These are phyloP conservation scores for Rhizopus sp. DNA, from an alignment of 371 early-diverging fungal genomes.

Conservation along the genomic window DNA sequence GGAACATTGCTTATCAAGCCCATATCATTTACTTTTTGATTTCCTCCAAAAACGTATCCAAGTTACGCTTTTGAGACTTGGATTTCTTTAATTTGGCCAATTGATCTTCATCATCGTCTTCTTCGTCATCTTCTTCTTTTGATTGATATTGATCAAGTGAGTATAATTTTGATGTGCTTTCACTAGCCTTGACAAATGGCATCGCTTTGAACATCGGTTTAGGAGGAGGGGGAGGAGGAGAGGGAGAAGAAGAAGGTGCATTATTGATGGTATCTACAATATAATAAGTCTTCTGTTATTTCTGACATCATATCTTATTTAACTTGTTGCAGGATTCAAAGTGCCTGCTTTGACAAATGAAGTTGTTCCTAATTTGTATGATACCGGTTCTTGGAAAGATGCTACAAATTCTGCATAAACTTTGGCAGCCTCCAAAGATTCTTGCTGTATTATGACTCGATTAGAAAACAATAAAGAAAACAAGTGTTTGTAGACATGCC, in stretches of 20 bases:
- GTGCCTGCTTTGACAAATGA: constrained; percentile 70
- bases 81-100: constrained; percentile 30
- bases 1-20: background rate
- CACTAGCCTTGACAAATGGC: constrained; percentile 48
- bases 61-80: constrained; percentile 66
- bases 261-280: constrained; percentile 7
- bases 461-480: background rate
- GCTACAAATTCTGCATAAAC: constrained; percentile 86
- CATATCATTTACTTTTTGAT: constrained; percentile 61
- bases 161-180: constrained; percentile 11
- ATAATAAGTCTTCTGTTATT: background rate
- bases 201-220: constrained; percentile 45
- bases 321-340: constrained; percentile 9
- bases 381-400: constrained; percentile 69
- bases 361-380: constrained; percentile 47
- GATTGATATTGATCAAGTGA: constrained; percentile 1
- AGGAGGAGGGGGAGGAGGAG: constrained; percentile 3
- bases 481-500: constrained; percentile 33
- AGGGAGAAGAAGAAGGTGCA: background rate
- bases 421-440: constrained; percentile 72
- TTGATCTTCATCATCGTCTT: constrained; percentile 40
- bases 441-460: constrained; percentile 46
- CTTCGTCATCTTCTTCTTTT: constrained; percentile 14
- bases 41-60: constrained; percentile 85
- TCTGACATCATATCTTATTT: background rate